Conservation (phyloP, 768 basidiomycete genomes). For the Xerocomellus intermedius region DNA sequence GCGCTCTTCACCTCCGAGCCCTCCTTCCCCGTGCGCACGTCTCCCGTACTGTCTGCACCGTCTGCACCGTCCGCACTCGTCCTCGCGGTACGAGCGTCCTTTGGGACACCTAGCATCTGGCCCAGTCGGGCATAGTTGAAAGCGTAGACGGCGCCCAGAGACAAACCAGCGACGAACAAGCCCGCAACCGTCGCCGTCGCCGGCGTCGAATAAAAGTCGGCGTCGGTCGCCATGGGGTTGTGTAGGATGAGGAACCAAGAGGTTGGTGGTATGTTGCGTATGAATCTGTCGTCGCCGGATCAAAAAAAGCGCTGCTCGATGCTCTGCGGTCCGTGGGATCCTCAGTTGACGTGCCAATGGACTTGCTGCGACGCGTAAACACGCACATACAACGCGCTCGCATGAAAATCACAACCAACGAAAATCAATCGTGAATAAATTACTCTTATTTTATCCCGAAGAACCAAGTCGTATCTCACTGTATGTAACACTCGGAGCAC, state of each 20-base stretch:
- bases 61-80: background rate
- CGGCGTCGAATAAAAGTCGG: conserved; percentile 37
- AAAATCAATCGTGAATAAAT: background rate
- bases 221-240: conserved; percentile 47
- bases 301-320: background rate
- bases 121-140: conserved; percentile 5
- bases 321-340: background rate
- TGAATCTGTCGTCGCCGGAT: too few relatives aligned
- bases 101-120: background rate
- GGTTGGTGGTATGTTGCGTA: too few relatives aligned
- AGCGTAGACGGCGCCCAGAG: conserved; percentile 18
- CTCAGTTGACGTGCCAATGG: background rate
- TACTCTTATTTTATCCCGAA: too few relatives aligned
- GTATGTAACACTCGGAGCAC: background rate
- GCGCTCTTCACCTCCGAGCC: background rate
- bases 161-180: conserved; percentile 15
- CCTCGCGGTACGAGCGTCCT: background rate
- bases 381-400: conserved; percentile 24
- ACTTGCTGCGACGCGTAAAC: conserved; percentile 24
- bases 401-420: too few relatives aligned
- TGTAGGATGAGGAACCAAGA: conserved; percentile 9
- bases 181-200: conserved; percentile 35
- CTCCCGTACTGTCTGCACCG: background rate
- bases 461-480: background rate
- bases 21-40: background rate